Percentiles rank a stretch among this genome's conserved stretches.
These are phyloP conservation scores for Acanthamoeba castellanii DNA, from an alignment of 208 protist genomes.

Conservation along the genomic window DNA sequence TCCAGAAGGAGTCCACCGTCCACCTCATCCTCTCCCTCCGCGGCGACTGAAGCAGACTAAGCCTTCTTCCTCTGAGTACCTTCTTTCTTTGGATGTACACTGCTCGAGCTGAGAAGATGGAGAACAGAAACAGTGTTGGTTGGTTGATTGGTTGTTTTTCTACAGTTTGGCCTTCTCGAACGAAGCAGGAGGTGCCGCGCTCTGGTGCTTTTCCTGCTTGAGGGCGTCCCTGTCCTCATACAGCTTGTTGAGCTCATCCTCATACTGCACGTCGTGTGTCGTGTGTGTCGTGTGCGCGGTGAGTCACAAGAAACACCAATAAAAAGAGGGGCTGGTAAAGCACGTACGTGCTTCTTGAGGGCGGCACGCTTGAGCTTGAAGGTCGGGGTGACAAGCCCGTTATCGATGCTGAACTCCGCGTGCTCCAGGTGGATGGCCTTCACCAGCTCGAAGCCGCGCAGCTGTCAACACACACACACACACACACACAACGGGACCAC, in stretches of 20 bases:
- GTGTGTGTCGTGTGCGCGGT: no score
- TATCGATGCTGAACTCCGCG: constrained; percentile 87
- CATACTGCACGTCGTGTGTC: neutral
- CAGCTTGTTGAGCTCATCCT: constrained; percentile 12
- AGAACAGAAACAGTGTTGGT: neutral
- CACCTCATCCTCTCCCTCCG: constrained; percentile 47
- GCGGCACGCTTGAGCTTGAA: constrained; percentile 90
- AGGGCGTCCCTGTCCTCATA: neutral
- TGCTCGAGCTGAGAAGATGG: no score
- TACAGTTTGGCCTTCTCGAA: constrained; percentile 36
- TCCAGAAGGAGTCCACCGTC: neutral
- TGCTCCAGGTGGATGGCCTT: constrained; percentile 82
- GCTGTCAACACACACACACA: constrained; percentile 65
- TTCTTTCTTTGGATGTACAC: no score
- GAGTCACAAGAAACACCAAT: neutral
- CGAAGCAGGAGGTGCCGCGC: neutral
- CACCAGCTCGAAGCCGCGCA: constrained; percentile 87
- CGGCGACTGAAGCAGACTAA: constrained; percentile 2
- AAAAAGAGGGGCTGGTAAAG: constrained; percentile 77
- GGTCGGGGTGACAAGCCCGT: constrained; percentile 91
- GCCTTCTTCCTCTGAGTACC: no score
- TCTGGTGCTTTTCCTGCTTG: constrained; percentile 25
- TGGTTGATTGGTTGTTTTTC: neutral
- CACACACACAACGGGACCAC: neutral
- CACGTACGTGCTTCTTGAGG: constrained; percentile 86